Base-by-base conservation (phyloP, 371 early-diverging fungal species). In the Actinomucor elegans region DNA sequence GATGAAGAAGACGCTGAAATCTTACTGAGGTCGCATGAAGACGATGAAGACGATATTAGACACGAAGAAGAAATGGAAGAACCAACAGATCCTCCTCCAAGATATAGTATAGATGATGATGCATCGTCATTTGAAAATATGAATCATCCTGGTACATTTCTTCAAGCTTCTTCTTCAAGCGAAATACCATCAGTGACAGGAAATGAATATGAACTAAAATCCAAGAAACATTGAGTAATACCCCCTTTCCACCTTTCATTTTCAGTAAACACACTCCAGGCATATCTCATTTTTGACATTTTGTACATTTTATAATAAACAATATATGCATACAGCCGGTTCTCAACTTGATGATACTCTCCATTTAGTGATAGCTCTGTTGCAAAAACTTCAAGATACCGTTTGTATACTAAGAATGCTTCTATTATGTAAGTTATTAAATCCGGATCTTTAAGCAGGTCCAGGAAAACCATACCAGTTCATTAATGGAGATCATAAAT, bases 1-100 rank as follows among this genome's bases (percentile, higher is more conserved):
- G 57, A 57, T 23, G 71, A 65, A 48, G 67, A 64, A 23, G 61
- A 67, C 44, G 57, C 49, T 9, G 55, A 69, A 23, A 59, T 45
- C 15, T 29, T 64, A 35, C 28, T 73, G 9, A 46, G 48, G 32
- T 24, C 37, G 3, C 40, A 43, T 34, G 38, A 21, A 24, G 49
- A 41, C 12, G 41, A 41, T 29, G 57, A 48, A 15, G 49, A 56
- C 14, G 43, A 37, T 9, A 23, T 24, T 7, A 35, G 2, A 5
- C 11, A 9, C 11, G 11, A 12, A 15, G 20, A 38, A 2, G 43
- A 43, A 26, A 40, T 37, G 10, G 38, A 46, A 8, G 45, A 44
- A 6, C 29, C 46, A 8, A 24, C 29, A 27, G 49, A 49, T 15
- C 45, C 51, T 7, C 60, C 55, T 17, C 61, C 61, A 27, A 31